phyloP scores from a whole-genome alignment of 2,329 filamentous ascomycete species.

The Amesomyces nigricolor region DNA sequence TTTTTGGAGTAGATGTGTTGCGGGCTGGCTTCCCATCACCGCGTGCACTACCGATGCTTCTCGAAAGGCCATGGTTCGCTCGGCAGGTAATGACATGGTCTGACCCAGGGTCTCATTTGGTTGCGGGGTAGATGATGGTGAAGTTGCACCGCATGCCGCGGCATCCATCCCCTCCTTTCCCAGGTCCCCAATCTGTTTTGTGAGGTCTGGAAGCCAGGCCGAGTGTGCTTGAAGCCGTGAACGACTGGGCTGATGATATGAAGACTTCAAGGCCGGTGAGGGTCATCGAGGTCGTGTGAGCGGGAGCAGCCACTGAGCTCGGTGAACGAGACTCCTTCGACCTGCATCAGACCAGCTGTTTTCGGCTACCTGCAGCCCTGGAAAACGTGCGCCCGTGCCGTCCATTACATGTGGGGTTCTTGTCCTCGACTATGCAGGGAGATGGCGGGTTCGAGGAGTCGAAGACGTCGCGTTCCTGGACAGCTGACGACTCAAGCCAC shows the following conservation, averaged over 20 bases:
- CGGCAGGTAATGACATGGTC: neutral
- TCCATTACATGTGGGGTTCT: constrained; percentile 18
- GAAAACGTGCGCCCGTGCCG: constrained; percentile 22
- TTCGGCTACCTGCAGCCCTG: constrained; percentile 26
- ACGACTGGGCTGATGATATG: neutral
- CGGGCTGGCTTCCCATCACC: neutral
- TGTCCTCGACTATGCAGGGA: constrained; percentile 17
- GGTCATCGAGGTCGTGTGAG: constrained; percentile 16
- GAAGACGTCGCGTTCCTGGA: neutral
- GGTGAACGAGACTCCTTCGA: constrained; percentile 19
- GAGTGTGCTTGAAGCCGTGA: neutral
- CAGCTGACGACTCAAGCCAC: too few species aligned
- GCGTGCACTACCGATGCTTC: neutral
- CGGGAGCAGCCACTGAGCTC: constrained; percentile 17
- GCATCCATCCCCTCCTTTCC: constrained; percentile 4
- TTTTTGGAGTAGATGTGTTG: neutral
- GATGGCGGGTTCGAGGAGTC: constrained; percentile 10
- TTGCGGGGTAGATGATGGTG: constrained; percentile 10
- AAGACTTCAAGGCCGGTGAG: constrained; percentile 14
- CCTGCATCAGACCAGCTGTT: constrained; percentile 23
- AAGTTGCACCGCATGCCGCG: constrained; percentile 23
- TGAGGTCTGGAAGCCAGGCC: constrained; percentile 8
- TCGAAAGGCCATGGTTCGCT: neutral
- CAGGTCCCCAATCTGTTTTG: neutral
- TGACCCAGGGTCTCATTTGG: neutral